A percentile compares a stretch with the other conserved stretches of the same genome.
Conservation (phyloP, 306 rosid species). For the Biancaea sappan region DNA sequence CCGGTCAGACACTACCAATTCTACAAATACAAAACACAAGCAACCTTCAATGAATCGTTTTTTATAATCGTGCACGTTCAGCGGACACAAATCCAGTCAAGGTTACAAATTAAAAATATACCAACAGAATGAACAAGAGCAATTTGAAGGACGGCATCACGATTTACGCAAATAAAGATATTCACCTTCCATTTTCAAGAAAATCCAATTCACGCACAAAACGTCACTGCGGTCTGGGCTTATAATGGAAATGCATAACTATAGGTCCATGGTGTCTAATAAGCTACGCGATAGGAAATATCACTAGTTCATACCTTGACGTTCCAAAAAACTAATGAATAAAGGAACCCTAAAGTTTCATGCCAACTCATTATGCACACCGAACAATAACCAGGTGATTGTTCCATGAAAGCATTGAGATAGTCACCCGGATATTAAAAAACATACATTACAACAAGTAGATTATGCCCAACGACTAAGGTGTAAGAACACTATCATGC, state of each 20-base stretch:
- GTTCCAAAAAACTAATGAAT: not conserved
- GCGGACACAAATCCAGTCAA: no score
- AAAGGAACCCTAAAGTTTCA: not conserved
- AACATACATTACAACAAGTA: not conserved
- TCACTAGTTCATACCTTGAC: not conserved
- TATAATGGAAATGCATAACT: not conserved
- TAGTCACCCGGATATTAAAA: not conserved
- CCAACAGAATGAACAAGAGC: not conserved
- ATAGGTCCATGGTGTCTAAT: not conserved
- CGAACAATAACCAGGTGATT: not conserved
- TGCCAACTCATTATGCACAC: not conserved
- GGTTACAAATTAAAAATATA: not conserved
- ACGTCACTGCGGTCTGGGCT: not conserved
- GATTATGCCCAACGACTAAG: not conserved
- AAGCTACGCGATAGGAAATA: not conserved
- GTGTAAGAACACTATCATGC: not conserved
- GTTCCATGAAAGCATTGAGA: not conserved
- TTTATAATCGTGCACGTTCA: no score
- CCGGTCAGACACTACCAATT: not conserved
- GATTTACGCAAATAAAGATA: not conserved
- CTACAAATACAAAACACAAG: not conserved
- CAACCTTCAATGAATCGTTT: no score
- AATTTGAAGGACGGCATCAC: not conserved
- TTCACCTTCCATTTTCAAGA: not conserved
- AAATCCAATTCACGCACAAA: not conserved